Evolutionary conservation across 1,284 basidiomycete genomes (phyloP), one percentile per base, ranked within the genome.

Genomic region (Pseudozyma sp.): DNA sequence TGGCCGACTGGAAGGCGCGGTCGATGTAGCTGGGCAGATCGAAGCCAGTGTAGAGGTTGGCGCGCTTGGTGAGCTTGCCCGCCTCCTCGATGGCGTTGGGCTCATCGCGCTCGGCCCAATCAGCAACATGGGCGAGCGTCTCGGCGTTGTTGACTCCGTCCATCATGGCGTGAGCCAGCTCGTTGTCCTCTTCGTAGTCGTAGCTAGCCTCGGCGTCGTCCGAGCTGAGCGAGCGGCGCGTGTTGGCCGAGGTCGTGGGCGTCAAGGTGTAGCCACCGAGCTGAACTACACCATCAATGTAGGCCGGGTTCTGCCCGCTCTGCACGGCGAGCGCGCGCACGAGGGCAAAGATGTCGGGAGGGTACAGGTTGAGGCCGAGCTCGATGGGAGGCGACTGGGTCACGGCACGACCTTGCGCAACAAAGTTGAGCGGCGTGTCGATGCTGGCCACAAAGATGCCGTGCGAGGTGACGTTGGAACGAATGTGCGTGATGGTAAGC

Each of bases 211-310:
- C 54, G 37, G 40, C 43, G 17, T 59, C 60, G 30, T 51, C 43
- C 10, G 40, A 55, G 60, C 29, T 45, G 46, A 70, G 52, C 45
- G 55, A 67, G n/a, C 74, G 69, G 30, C 68, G 69, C 33, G 58
- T 54, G 68, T 74, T 74, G 48, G 71, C 66, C 53, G 68, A 69
- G 1, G 75, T 75, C 17, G 87, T 77, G 19, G 81, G 83, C 34
- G 90, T 81, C 75, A 91, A 91, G 37, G 88, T 85, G 72, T 90
- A 90, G 30, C 89, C 91, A 34, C 90, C 92, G n/a, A 92, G 84
- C 35, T 86, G 75, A 8, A 93, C 89, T 58, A 93, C 89, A 9
- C 87, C 88, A 72, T 93, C 92, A 62, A 93, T 85, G 44, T 89
- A 90, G 11, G 86, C 86, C 1, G 89, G 88, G 73, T 89, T 86